Evolutionary conservation across 495 filamentous ascomycete species (phyloP).

Genomic region (Hypoxylon fuscum): DNA sequence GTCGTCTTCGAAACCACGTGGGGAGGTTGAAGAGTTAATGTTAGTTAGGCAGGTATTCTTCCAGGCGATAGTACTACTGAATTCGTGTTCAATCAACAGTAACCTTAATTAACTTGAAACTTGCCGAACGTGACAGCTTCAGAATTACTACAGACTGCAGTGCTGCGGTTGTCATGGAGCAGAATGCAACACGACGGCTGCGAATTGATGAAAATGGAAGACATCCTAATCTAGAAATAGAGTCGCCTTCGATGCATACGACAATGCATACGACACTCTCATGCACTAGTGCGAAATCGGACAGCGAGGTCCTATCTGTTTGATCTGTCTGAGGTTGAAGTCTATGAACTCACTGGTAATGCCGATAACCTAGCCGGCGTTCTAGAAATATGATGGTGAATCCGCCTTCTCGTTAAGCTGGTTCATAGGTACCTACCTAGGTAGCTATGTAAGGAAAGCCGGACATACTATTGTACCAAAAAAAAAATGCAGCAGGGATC

Average conservation of each 20-base stretch:
- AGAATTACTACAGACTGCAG: conserved; percentile 13
- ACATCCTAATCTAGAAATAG: conserved; percentile 7
- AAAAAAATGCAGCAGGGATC: conserved; percentile 1
- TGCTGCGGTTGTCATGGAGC: conserved; percentile 14
- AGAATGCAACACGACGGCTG: conserved; percentile 19
- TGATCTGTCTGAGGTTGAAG: not conserved
- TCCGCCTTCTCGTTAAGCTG: not conserved
- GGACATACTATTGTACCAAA: not conserved
- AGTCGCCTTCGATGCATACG: conserved; percentile 9
- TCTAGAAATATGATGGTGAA: not conserved
- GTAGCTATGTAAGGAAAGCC: too few species aligned
- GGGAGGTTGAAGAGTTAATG: not conserved
- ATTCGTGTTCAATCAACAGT: conserved; percentile 6
- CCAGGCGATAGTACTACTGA: not conserved
- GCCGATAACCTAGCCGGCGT: not conserved
- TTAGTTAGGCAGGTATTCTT: not conserved
- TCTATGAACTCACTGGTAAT: not conserved
- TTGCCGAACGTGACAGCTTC: conserved; percentile 16
- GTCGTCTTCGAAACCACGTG: conserved; percentile 1
- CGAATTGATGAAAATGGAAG: conserved; percentile 10
- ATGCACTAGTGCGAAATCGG: conserved; percentile 16
- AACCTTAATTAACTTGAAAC: conserved; percentile 31
- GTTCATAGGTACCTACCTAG: too few species aligned
- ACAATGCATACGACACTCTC: conserved; percentile 14
- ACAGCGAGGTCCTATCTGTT: not conserved